Evolutionary conservation across 805 yeast genomes (phyloP).

Genomic region (Yarrowia divulgata): DNA sequence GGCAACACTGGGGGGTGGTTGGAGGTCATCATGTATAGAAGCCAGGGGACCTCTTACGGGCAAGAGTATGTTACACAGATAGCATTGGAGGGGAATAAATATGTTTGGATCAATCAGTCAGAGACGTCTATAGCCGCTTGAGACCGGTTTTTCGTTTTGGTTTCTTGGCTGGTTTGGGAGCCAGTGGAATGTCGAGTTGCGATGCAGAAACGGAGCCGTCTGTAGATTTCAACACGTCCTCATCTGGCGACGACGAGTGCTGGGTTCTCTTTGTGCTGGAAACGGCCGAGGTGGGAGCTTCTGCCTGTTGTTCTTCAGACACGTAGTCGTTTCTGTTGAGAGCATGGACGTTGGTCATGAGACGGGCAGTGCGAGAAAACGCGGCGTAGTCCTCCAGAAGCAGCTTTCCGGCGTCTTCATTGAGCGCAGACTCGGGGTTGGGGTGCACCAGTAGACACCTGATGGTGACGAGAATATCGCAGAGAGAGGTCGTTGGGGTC

Average conservation of each 20-base stretch:
- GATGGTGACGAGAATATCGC: conserved; percentile 46
- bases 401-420: conserved; percentile 49
- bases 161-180: conserved; percentile 19
- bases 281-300: not conserved
- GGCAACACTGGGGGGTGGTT: no score
- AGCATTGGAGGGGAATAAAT: not conserved
- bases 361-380: conserved; percentile 46
- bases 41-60: not conserved
- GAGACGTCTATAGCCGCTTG: conserved; percentile 10
- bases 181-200: not conserved
- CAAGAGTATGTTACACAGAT: not conserved
- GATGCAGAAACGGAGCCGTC: not conserved
- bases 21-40: no score
- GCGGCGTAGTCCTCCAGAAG: conserved; percentile 47
- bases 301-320: not conserved
- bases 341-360: conserved; percentile 49
- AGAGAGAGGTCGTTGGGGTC: conserved; percentile 46
- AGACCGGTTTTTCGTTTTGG: conserved; percentile 28
- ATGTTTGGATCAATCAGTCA: not conserved
- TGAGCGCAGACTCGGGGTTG: conserved; percentile 49
- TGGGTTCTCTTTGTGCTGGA: conserved; percentile 8
- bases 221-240: not conserved
- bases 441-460: conserved; percentile 49
- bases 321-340: conserved; percentile 40
- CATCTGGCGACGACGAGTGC: conserved; percentile 9